Base-by-base conservation (phyloP, 2,329 filamentous ascomycete species). In the Ascosphaera acerosa region DNA sequence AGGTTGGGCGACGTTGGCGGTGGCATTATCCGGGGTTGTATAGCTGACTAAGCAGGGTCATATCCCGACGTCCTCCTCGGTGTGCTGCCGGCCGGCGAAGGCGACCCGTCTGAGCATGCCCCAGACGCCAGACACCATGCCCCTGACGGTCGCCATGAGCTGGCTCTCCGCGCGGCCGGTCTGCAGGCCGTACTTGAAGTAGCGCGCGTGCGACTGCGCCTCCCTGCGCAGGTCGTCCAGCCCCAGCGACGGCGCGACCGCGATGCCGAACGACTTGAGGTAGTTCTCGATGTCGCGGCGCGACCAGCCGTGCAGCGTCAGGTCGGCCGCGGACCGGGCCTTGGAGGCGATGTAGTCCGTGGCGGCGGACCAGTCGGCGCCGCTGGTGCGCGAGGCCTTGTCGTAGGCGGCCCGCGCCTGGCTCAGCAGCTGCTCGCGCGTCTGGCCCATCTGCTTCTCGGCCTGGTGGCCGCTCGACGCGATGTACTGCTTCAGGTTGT, bases 211-310 rank as follows among this genome's bases (percentile, higher is more conserved):
- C 48, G 70, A 71, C 40, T 74, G 69, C 10, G 73, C 76, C 35
- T 67, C 58, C 6, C 74, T 73, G 36, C 67, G 66, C 14, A 84
- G 58, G 44, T 80, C 63, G 36, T 82, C 73, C 34, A 69, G 42
- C 34, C 57, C 72, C 12, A 68, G 70, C 4, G 70, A 70, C 47
- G 78, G 72, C 27, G 70, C 72, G 25, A 64, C 55, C 33, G 63
- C 60, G 25, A 84, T 56, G 22, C 77, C 77, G 39, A 80, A 84
- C 37, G 68, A 74, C 46, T 84, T 76, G 4, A 84, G 64, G 44
- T 82, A 84, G 1, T 65, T 56, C 59, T 84, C 82, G 37, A 87
- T 57, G 16, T 84, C 74, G 25, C 59, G 62, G 31, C 61, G 56
- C 15, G 60, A 74, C 76, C 76, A 84, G 1, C 65, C 66, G 32